Evolutionary conservation across 345 rosid genomes (phyloP).

Genomic region (Brassica napus): DNA sequence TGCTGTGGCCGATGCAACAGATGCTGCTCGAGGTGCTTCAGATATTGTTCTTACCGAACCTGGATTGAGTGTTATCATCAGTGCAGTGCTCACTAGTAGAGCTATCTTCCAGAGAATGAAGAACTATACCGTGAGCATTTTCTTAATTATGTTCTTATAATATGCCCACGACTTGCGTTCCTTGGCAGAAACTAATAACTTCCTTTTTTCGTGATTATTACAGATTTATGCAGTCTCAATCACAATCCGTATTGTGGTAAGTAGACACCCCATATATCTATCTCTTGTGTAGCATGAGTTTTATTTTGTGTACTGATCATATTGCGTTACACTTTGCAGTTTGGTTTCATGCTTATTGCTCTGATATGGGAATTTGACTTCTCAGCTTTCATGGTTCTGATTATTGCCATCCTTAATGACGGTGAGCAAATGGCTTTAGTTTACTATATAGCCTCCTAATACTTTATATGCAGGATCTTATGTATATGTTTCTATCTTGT

Average conservation of each 20-base stretch:
- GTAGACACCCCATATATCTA: slow-evolving; percentile 1
- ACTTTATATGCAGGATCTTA: slow-evolving; percentile 18
- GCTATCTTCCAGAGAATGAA: slow-evolving; percentile 95
- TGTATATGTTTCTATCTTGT: slow-evolving; percentile 14
- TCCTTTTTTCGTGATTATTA: no score
- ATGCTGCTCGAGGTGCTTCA: slow-evolving; percentile 90
- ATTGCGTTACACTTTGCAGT: slow-evolving; percentile 28
- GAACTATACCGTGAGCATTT: slow-evolving; percentile 66
- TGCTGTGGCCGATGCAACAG: slow-evolving; percentile 92
- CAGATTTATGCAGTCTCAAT: slow-evolving; percentile 48
- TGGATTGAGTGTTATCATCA: slow-evolving; percentile 84
- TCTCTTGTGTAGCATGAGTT: slow-evolving; percentile 4
- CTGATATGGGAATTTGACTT: slow-evolving; percentile 53
- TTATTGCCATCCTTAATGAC: slow-evolving; percentile 91
- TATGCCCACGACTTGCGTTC: slow-evolving; percentile 10
- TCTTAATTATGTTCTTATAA: not conserved
- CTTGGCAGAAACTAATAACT: slow-evolving; percentile 5
- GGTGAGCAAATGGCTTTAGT: slow-evolving; percentile 50
- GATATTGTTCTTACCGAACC: slow-evolving; percentile 94
- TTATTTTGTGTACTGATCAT: slow-evolving; percentile 11
- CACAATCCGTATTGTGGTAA: slow-evolving; percentile 54
- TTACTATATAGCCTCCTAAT: not conserved
- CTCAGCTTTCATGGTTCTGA: slow-evolving; percentile 85
- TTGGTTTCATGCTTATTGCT: slow-evolving; percentile 55
- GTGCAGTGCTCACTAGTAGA: slow-evolving; percentile 91